These are phyloP conservation scores for Raffaelea albimanens DNA, from an alignment of 2,329 filamentous ascomycete genomes.

Conservation along the genomic window DNA sequence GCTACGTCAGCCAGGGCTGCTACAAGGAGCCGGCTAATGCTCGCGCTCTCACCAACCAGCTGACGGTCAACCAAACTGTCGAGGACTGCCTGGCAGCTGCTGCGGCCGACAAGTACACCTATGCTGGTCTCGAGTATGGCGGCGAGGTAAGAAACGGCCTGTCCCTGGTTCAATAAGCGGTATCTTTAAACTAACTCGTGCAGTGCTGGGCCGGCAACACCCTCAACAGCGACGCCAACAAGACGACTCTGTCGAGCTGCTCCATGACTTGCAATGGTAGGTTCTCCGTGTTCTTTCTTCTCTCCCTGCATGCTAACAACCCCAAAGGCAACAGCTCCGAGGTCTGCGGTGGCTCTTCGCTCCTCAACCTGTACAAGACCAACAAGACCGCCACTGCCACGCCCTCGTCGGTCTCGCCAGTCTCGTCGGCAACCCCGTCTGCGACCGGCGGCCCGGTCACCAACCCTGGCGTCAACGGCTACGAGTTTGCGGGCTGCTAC, in stretches of 20 bases:
- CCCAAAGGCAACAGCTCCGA: slow-evolving; percentile 10
- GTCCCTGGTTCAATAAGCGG: no score
- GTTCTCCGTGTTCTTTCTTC: no score
- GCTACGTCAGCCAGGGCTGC: slow-evolving; percentile 24
- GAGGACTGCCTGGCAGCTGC: slow-evolving; percentile 15
- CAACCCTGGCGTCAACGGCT: slow-evolving; percentile 23
- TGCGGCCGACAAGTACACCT: slow-evolving; percentile 12
- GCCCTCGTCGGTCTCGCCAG: background rate
- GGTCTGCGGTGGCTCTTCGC: slow-evolving; percentile 11
- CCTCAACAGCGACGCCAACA: slow-evolving; percentile 7
- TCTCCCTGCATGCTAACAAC: no score
- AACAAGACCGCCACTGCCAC: slow-evolving; percentile 8
- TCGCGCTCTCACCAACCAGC: slow-evolving; percentile 14
- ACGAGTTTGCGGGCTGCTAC: slow-evolving; percentile 23
- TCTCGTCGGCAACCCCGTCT: background rate
- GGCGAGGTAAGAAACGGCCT: slow-evolving; percentile 8
- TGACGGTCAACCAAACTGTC: slow-evolving; percentile 15
- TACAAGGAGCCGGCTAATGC: slow-evolving; percentile 18
- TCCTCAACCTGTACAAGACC: slow-evolving; percentile 13
- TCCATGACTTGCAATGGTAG: slow-evolving; percentile 16
- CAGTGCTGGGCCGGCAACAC: slow-evolving; percentile 10
- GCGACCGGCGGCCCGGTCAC: slow-evolving; percentile 16
- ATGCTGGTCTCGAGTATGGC: slow-evolving; percentile 24
- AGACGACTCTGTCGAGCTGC: slow-evolving; percentile 17
- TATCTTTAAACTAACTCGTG: no score